Conservation (phyloP, 176 grass and related monocot species). For the Carex littledalei region DNA sequence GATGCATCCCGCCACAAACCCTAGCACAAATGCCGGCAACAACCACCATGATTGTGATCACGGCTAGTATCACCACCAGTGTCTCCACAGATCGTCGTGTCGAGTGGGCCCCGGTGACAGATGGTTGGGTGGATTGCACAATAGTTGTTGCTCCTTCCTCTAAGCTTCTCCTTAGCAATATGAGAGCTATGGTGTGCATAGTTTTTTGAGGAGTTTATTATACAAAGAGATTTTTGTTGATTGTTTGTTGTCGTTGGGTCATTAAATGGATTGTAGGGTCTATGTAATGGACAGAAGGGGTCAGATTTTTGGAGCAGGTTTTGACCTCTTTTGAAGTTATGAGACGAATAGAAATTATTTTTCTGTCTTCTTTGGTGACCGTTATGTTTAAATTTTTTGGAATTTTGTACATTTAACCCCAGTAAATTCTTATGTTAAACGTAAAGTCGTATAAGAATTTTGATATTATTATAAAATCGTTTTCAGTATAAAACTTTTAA, state of each 20-base stretch:
- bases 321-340: not conserved
- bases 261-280: constrained; percentile 7
- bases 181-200: not conserved
- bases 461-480: not conserved
- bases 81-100: constrained; percentile 56
- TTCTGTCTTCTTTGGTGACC: constrained; percentile 24
- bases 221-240: not conserved
- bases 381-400: constrained; percentile 16
- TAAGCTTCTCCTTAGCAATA: constrained; percentile 12
- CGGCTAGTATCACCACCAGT: constrained; percentile 76
- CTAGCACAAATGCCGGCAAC: constrained; percentile 56
- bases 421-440: not conserved
- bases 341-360: not conserved
- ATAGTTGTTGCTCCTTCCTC: not conserved
- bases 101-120: constrained; percentile 6
- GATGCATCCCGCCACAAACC: constrained; percentile 44
- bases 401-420: not conserved
- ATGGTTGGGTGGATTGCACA: constrained; percentile 1
- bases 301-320: constrained; percentile 21
- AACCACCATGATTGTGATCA: constrained; percentile 57
- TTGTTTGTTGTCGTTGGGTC: not conserved
- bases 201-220: not conserved
- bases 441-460: not conserved
- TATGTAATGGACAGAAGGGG: not conserved
- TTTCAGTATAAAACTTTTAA: not conserved